phyloP scores from a whole-genome alignment of 2,329 filamentous ascomycete genomes.

The Tolypocladium inflatum region DNA sequence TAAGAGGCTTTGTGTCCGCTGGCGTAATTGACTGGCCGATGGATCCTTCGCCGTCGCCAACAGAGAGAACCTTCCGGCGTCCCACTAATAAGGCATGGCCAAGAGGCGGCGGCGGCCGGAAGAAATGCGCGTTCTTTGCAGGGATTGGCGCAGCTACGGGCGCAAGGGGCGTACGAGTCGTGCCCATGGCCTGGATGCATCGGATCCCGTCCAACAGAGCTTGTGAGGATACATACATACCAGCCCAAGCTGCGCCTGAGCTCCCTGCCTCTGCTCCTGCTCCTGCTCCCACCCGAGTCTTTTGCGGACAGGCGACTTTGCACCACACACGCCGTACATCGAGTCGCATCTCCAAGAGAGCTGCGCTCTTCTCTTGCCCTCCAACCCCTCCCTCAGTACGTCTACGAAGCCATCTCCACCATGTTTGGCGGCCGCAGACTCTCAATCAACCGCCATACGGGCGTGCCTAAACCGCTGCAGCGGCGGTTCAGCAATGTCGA shows the following conservation, averaged over 20 bases:
- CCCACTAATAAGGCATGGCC: background rate
- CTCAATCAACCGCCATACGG: constrained; percentile 58
- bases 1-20: background rate
- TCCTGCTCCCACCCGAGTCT: background rate
- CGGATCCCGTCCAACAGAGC: background rate
- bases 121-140: background rate
- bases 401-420: constrained; percentile 8
- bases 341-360: background rate
- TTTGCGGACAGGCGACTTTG: background rate
- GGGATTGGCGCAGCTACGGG: background rate
- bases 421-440: constrained; percentile 53
- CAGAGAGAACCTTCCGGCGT: background rate
- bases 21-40: background rate
- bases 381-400: background rate
- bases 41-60: background rate
- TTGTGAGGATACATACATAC: background rate
- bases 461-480: constrained; percentile 42
- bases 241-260: background rate
- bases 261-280: background rate
- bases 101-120: background rate
- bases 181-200: background rate
- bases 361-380: background rate
- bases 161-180: background rate
- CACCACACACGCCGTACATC: background rate
- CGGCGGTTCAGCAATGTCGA: constrained; percentile 52